These are phyloP conservation scores for Eucalyptus sideroxylon DNA, from an alignment of 345 rosid genomes.

Conservation along the genomic window DNA sequence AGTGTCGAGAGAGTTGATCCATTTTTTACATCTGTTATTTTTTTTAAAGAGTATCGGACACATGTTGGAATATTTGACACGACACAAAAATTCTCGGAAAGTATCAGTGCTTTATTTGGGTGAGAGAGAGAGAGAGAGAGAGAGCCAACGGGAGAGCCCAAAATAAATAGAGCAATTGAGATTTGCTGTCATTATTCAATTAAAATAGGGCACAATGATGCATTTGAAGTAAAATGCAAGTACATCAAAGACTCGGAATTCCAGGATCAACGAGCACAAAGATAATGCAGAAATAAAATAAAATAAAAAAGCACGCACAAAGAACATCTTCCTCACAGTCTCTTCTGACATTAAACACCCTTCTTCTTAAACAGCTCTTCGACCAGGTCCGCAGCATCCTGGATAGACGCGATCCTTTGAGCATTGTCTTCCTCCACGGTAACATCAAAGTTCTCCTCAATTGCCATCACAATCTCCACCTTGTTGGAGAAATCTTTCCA, in stretches of 20 bases:
- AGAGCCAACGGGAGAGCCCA: too few species aligned
- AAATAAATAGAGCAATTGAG: too few species aligned
- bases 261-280: not conserved
- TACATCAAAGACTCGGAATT: not conserved
- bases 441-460: too few species aligned
- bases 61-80: fast-evolving
- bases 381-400: conserved; percentile 63
- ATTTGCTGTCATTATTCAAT: too few species aligned
- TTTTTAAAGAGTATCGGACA: fast-evolving
- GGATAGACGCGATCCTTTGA: conserved; percentile 38
- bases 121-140: fast-evolving
- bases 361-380: conserved; percentile 32
- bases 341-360: not conserved
- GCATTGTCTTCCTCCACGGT: conserved; percentile 58
- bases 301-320: not conserved
- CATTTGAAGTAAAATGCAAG: too few species aligned
- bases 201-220: too few species aligned
- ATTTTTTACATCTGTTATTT: fast-evolving
- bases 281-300: not conserved
- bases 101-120: fast-evolving
- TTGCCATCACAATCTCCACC: too few species aligned
- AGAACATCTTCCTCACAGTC: not conserved
- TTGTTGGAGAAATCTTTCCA: too few species aligned
- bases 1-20: fast-evolving
- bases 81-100: fast-evolving